Conservation (phyloP, 176 grass and related monocot species). For the Saccharum spontaneum region DNA sequence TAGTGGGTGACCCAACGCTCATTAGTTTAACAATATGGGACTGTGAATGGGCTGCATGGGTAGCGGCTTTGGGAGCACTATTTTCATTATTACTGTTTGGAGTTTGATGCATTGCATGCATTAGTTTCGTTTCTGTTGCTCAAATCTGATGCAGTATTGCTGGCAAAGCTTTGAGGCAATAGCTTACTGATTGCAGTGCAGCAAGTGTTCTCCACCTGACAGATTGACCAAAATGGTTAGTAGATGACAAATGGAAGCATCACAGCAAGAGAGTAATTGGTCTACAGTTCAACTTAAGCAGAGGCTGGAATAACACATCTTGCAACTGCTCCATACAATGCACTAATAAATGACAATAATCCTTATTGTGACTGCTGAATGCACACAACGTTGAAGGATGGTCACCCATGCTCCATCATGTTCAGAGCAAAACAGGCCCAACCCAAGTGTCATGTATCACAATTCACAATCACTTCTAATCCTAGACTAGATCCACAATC, state of each 20-base stretch:
- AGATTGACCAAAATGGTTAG: not conserved
- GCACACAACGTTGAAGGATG: not conserved
- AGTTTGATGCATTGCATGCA: not conserved
- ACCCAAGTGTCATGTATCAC: not conserved
- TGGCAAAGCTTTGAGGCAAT: too few species aligned
- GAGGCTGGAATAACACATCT: not conserved
- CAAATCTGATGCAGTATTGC: too few species aligned
- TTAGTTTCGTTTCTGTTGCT: too few species aligned
- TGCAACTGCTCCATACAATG: not conserved
- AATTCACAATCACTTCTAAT: not conserved
- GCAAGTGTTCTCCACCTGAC: not conserved
- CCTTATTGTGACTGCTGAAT: not conserved
- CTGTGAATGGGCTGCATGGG: not conserved
- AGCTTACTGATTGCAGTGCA: not conserved
- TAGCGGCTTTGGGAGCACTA: not conserved
- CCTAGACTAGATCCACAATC: not conserved
- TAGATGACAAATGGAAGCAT: not conserved
- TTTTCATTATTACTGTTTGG: slow-evolving; percentile 4
- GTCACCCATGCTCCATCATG: not conserved
- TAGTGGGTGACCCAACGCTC: not conserved
- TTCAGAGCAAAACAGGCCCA: not conserved
- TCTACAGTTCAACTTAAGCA: not conserved
- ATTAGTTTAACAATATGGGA: not conserved
- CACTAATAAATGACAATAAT: not conserved
- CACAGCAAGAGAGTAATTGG: not conserved